Evolutionary conservation across 1,284 basidiomycete species (phyloP).

Genomic region (Schizopora paradoxa): DNA sequence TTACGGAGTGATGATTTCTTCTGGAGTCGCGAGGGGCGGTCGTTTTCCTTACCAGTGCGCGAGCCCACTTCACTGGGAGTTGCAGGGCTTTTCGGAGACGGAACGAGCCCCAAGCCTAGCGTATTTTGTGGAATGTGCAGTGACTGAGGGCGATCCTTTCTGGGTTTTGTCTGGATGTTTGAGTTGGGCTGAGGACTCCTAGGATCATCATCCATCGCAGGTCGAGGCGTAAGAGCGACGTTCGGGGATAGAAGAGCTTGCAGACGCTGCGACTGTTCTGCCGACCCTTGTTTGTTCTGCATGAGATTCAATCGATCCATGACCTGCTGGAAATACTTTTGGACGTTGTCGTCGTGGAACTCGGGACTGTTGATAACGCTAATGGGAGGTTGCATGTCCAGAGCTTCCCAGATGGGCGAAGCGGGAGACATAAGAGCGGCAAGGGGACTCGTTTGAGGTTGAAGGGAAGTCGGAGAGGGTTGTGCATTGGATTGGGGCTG

Average conservation of each 20-base stretch:
- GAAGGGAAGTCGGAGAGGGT: slow-evolving; percentile 21
- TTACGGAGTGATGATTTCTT: slow-evolving; percentile 44
- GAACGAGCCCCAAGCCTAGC: slow-evolving; percentile 4
- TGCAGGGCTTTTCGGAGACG: not conserved
- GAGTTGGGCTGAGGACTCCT: not conserved
- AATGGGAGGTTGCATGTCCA: slow-evolving; percentile 32
- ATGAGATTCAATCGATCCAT: slow-evolving; percentile 75
- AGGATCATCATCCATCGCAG: not conserved
- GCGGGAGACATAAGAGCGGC: slow-evolving; percentile 25
- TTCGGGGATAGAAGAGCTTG: slow-evolving; percentile 20
- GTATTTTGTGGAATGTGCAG: too few species aligned
- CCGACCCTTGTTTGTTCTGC: slow-evolving; percentile 35
- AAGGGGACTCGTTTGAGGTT: slow-evolving; percentile 19
- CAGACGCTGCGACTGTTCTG: slow-evolving; percentile 21
- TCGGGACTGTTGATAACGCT: slow-evolving; percentile 35
- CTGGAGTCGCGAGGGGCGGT: slow-evolving; percentile 17
- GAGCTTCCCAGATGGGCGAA: slow-evolving; percentile 26
- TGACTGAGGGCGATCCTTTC: not conserved
- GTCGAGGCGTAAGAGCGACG: not conserved
- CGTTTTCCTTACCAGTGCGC: slow-evolving; percentile 37
- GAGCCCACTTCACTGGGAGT: too few species aligned
- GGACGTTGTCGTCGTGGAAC: slow-evolving; percentile 64
- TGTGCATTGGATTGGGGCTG: slow-evolving; percentile 3
- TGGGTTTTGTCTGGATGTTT: not conserved
- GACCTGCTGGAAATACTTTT: slow-evolving; percentile 77